Base-by-base conservation (phyloP, 2,329 filamentous ascomycete species). In the Aspergillus tamarii region DNA sequence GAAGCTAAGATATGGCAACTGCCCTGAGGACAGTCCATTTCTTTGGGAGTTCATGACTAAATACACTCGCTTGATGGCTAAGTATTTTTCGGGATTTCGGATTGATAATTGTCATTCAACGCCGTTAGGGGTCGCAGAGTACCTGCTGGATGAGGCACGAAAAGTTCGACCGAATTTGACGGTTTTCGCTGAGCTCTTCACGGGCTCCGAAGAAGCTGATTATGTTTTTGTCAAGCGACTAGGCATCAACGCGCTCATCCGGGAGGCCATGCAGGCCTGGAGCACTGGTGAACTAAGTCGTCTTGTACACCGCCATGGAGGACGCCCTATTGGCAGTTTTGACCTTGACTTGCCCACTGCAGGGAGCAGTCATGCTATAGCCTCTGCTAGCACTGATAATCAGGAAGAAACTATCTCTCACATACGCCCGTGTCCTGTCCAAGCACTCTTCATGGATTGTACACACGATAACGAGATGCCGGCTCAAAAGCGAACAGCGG, bases 101-200 rank as follows among this genome's bases (percentile, higher is more conserved):
- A 97, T 99, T 71, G 95, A 99, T 81, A 99, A 99, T 75, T 96
- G 93, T 72, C 95, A 99, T 76, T 99, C 95, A 0, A 99, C 96
- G 0, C 95, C 95, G 0, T 84, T 99, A 1, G 92, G 94, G 63
- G 93, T 99, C 7, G 96, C 95, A 2, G 94, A 98, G 77, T 93
- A 96, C 76, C 91, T 99, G 72, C 85, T 99, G 8, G 94, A 99
- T 68, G 89, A 97, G 78, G 96, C 95, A n/a, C 89, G 95, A 66
- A 87, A 89, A 50, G 89, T 97, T 59, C 88, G 94, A 39, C 93
- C 94, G 0, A 91, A 98, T 72, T 81, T 98, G 8, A 95, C 96
- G 59, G 90, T 98, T 39, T 94, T 95, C 61, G 95, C 95, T 28
- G 95, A 99, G 79, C 87, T 99, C 1, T 99, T 99, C 76, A 95